Conservation (phyloP, 164 flowering plant species). For the Brasenia schreberi region DNA sequence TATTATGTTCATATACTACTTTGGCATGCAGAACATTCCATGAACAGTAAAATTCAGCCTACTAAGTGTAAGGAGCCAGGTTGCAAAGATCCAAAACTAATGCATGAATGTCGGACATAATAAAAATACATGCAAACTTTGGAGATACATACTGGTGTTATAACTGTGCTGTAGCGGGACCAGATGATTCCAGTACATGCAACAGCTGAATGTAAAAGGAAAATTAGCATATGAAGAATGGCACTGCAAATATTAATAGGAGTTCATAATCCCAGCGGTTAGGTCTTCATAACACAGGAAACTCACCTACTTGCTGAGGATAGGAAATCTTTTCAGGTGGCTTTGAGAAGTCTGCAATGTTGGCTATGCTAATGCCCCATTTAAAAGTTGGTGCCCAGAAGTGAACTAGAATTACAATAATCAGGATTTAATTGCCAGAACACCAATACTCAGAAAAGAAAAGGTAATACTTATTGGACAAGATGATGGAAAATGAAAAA, state of each 20-base stretch:
- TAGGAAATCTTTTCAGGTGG: constrained; percentile 61
- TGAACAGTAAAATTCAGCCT: no score
- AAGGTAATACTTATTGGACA: neutral
- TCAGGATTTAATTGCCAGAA: neutral
- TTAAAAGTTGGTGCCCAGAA: constrained; percentile 92
- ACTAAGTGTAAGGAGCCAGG: no score
- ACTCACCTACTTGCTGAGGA: constrained; percentile 63
- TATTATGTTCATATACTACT: no score
- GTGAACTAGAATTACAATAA: constrained; percentile 44
- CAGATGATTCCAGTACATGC: constrained; percentile 56
- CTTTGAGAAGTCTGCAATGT: constrained; percentile 57
- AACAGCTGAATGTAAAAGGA: constrained; percentile 6
- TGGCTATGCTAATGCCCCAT: constrained; percentile 85
- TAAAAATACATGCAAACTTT: neutral
- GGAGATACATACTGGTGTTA: constrained; percentile 45
- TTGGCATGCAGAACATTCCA: no score
- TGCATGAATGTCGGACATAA: no score
- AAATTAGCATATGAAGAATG: neutral
- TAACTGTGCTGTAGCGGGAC: constrained; percentile 73
- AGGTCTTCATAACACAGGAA: constrained; percentile 20
- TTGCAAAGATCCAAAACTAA: no score
- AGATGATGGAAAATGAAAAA: no score
- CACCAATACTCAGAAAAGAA: neutral
- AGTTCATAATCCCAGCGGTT: neutral
- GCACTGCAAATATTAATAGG: neutral